Evolutionary conservation across 2,329 filamentous ascomycete genomes (phyloP), one percentile per base, ranked within the genome.

Genomic region (Sporothrix sp.): DNA sequence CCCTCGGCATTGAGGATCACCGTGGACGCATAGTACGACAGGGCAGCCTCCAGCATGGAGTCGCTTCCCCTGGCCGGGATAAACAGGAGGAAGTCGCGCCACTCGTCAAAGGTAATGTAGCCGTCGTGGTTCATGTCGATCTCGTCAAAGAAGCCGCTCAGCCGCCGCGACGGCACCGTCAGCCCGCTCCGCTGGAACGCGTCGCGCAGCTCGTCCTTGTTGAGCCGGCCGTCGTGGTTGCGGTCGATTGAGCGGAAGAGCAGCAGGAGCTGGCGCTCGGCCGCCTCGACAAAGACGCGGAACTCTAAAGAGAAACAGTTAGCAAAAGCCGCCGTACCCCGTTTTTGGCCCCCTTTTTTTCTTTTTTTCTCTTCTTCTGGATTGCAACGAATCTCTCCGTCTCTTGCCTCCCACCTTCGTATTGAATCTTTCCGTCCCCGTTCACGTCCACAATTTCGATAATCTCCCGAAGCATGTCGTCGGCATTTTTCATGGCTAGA

Each of bases 71-170:
- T 62, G 74, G 71, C 71, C 18, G 81, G 81, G 71, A 97, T 85
- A 68, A 97, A 97, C 39, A 97, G 79, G 23, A 97, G 76, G 66
- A 97, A 98, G 68, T 97, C 85, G 66, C 91, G 84, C 93, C 93
- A 97, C 75, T 98, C 93, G 58, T 88, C 82, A 68, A 95, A 97
- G 56, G 77, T 89, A 59, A 97, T 95, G 56, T 72, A 81, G 43
- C 89, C 89, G 65, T 98, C 90, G 59, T 84, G 79, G 69, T 98
- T 91, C 63, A 79, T 76, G 65, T 98, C 93, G 60, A 98, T 85
- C 64, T 95, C 85, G 57, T 78, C 71, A 64, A 98, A 96, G 71
- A 98, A 97, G 56, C 82, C 78, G 56, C 87, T 79, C 40, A 98
- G 71, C 62, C 88, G 85, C 50, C 82, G 78, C 58, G 74, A 81